phyloP scores from a whole-genome alignment of 78 protist species.

The Tieghemostelium lacteum region DNA sequence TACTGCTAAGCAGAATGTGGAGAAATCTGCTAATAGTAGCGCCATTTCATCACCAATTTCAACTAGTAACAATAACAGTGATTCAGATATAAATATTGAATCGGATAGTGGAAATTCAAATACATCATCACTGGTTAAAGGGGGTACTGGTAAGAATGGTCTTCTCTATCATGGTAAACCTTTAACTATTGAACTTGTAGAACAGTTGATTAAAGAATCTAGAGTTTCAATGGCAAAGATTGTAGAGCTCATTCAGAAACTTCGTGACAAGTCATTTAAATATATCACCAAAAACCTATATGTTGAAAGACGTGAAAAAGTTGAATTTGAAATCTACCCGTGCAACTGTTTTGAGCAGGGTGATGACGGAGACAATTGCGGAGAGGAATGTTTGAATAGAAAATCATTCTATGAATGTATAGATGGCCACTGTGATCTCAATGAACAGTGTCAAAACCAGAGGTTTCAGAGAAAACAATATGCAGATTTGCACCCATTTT shows the following conservation, averaged over 20 bases:
- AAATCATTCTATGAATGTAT: conserved; percentile 62
- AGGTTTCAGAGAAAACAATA: conserved; percentile 73
- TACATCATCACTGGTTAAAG: too few relatives aligned
- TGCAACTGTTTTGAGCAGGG: conserved; percentile 23
- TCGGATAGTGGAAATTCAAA: too few relatives aligned
- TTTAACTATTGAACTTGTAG: conserved; percentile 18
- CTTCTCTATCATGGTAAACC: too few relatives aligned
- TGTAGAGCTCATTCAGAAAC: conserved; percentile 44
- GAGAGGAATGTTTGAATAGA: conserved; percentile 75
- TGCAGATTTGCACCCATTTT: conserved; percentile 37
- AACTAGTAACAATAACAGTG: too few relatives aligned
- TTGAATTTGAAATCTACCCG: conserved; percentile 24
- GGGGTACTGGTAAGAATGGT: too few relatives aligned
- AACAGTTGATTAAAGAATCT: conserved; percentile 4
- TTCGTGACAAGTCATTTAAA: conserved; percentile 47
- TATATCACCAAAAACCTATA: conserved; percentile 38
- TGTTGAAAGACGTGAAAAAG: conserved; percentile 58
- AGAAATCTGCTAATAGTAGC: too few relatives aligned
- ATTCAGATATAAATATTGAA: too few relatives aligned
- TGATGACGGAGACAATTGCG: conserved; percentile 15
- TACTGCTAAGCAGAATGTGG: too few relatives aligned
- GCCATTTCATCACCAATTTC: too few relatives aligned
- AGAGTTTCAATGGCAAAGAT: conserved; percentile 1
- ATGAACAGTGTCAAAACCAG: conserved; percentile 64
- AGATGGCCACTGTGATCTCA: conserved; percentile 31